Base-by-base conservation (phyloP, 306 rosid genomes). In the Myrica gale region DNA sequence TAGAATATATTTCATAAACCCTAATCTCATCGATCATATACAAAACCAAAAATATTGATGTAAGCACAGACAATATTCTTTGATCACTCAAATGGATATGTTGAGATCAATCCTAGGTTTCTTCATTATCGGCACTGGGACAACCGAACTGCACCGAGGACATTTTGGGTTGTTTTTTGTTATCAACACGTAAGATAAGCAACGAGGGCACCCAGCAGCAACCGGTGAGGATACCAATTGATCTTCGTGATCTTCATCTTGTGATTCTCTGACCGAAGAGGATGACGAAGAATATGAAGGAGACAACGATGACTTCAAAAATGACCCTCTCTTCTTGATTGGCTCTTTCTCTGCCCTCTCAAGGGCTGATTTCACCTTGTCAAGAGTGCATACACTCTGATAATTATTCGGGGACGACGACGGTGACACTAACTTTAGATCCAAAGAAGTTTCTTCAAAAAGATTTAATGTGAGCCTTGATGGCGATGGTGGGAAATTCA, bases 281-380 rank as follows among this genome's bases (percentile, higher is more conserved):
- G 97, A 90, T 0, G 98, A 90, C 0, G 97, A 95, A 0, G 96
- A 88, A 32, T 88, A 84, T 0, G 97, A 86, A 0, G 97, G 89
- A 0, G 94, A 84, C 51, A 78, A 0, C 1, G 97, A 78, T 0
- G 96, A 76, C 48, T 85, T 92, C 85, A 90, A 83, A 26, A 88
- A 76, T 6, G 92, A 74, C 0, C 88, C 21, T 0, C 97, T 74
- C 79, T 85, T 89, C 73, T 85, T 92, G 0, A 81, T 45, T 0
- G 97, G 97, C 60, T 92, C 97, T 26, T 88, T 95, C 80, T 92
- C 98, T n/a, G 98, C 99, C 76, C 99, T 88, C 66, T 90, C 97
- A 0, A 96, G 87, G 21, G 99, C 99, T 3, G 88, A 89, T 72
- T 96, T 96, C 78, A 96, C 99, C 78, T 92, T 96, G 80, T 96